Evolutionary conservation across 176 grass and related monocot genomes (phyloP).

Genomic region (Themeda triandra): DNA sequence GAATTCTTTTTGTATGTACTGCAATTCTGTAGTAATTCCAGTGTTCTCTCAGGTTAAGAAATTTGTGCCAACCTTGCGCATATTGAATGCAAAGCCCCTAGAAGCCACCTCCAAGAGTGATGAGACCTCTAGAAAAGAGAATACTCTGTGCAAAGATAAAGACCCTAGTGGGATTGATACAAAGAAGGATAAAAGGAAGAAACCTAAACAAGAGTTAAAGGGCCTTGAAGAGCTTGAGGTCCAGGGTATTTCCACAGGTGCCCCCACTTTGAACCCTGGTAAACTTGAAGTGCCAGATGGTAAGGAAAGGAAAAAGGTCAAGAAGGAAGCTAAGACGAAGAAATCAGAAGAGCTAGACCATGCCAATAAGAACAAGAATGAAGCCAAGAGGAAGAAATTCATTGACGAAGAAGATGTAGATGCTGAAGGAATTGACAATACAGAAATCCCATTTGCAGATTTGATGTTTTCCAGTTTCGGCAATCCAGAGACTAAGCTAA

Average conservation of each 20-base stretch:
- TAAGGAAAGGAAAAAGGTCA: constrained; percentile 34
- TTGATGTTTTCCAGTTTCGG: constrained; percentile 42
- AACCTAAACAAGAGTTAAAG: constrained; percentile 31
- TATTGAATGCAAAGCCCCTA: constrained; percentile 81
- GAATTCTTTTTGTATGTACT: neutral
- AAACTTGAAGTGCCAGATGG: constrained; percentile 28
- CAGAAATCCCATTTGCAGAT: constrained; percentile 55
- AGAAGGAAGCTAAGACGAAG: neutral
- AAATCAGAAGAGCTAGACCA: constrained; percentile 3
- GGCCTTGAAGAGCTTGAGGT: neutral
- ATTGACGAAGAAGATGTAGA: constrained; percentile 33
- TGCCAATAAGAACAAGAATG: constrained; percentile 26
- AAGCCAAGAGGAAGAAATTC: constrained; percentile 43
- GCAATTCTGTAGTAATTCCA: neutral
- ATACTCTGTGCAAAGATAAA: constrained; percentile 21
- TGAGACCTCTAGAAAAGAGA: constrained; percentile 33
- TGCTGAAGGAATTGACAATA: constrained; percentile 56
- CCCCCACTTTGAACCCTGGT: neutral
- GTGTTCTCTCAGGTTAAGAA: constrained; percentile 59
- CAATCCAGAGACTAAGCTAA: constrained; percentile 15
- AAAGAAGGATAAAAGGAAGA: constrained; percentile 31
- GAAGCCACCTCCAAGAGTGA: constrained; percentile 40
- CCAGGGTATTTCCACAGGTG: neutral
- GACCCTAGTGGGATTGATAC: constrained; percentile 4
- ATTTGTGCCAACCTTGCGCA: constrained; percentile 54